phyloP scores from a whole-genome alignment of 345 rosid species.

The Syzygium jambos region DNA sequence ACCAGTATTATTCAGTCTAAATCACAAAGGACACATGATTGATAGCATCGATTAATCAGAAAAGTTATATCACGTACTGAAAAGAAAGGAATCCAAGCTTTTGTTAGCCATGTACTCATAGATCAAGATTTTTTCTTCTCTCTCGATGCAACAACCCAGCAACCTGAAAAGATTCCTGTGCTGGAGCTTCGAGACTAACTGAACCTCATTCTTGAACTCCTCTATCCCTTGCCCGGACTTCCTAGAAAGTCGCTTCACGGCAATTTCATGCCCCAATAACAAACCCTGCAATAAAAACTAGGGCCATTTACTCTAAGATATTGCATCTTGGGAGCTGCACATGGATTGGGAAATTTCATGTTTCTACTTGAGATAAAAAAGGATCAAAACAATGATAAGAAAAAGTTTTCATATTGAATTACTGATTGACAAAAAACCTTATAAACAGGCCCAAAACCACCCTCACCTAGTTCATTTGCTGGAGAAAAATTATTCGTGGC shows the following conservation, averaged over 20 bases:
- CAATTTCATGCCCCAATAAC: background rate
- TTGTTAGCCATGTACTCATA: conserved; percentile 18
- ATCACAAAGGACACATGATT: background rate
- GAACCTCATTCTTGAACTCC: conserved; percentile 17
- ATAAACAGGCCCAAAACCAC: conserved; percentile 21
- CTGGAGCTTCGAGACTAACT: conserved; percentile 11
- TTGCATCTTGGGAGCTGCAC: background rate
- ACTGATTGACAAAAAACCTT: background rate
- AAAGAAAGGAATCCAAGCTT: conserved; percentile 15
- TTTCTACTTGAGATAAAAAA: background rate
- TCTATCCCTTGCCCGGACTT: conserved; percentile 13
- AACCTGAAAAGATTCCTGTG: conserved; percentile 18
- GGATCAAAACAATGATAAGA: background rate
- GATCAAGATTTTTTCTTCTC: conserved; percentile 9
- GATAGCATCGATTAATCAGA: background rate
- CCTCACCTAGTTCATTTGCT: conserved; percentile 14
- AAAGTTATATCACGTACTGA: conserved; percentile 1
- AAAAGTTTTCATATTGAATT: background rate
- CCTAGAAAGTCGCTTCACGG: conserved; percentile 9
- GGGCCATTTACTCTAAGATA: background rate
- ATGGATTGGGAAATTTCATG: background rate
- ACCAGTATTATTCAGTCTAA: background rate
- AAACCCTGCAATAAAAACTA: background rate
- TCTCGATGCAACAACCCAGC: conserved; percentile 10
- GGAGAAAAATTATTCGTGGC: conserved; percentile 17